These are phyloP conservation scores for Inga oerstediana DNA, from an alignment of 306 rosid species.

Conservation along the genomic window DNA sequence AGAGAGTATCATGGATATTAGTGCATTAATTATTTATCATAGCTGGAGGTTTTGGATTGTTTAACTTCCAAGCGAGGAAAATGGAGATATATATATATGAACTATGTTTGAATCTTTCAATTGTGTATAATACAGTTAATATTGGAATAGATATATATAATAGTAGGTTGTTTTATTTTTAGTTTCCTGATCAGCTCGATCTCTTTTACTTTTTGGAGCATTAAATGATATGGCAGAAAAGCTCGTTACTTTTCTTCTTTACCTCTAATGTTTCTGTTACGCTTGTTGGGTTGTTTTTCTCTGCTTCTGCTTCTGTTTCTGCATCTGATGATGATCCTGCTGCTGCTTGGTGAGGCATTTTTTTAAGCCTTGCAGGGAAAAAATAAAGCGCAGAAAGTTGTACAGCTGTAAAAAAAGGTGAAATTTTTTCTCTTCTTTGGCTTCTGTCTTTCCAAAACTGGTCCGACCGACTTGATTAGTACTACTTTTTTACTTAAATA, in stretches of 20 bases:
- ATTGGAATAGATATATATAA: constrained; percentile 22
- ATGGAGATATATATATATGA: constrained; percentile 13
- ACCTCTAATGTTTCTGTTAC: constrained; percentile 46
- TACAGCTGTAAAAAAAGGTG: constrained; percentile 56
- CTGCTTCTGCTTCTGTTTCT: constrained; percentile 42
- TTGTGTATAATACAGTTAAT: constrained; percentile 50
- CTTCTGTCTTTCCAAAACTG: background rate
- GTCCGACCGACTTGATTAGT: background rate
- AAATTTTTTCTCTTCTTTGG: constrained; percentile 27
- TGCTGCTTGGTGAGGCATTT: constrained; percentile 57
- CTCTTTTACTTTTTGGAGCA: constrained; percentile 42
- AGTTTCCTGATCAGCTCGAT: background rate
- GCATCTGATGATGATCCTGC: background rate
- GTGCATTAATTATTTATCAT: constrained; percentile 25
- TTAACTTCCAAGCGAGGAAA: constrained; percentile 24
- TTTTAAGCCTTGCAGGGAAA: constrained; percentile 60
- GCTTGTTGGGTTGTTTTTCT: constrained; percentile 43
- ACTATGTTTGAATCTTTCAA: constrained; percentile 40
- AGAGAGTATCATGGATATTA: constrained; percentile 34
- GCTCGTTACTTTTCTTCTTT: constrained; percentile 42
- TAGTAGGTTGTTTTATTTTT: background rate
- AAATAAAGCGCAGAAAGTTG: constrained; percentile 50
- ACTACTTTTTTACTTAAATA: background rate
- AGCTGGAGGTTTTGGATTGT: constrained; percentile 42
- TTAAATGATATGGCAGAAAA: constrained; percentile 42